Base-by-base conservation (phyloP, 495 filamentous ascomycete genomes). In the Penicillium alfredii region DNA sequence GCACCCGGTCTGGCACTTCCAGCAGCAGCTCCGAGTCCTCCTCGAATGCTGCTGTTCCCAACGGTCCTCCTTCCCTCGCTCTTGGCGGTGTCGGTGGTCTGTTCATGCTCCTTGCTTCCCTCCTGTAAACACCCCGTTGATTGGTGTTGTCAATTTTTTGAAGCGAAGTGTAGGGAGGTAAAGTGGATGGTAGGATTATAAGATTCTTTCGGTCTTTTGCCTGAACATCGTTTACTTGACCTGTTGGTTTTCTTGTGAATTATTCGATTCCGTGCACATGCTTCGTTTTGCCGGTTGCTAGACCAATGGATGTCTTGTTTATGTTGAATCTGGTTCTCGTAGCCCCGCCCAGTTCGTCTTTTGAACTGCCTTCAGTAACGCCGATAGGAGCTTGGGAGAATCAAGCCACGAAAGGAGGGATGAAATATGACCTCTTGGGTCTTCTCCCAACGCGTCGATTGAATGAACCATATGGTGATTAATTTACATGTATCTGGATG, bases 1-100 rank as follows among this genome's bases (percentile, higher is more conserved):
- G 34, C 53, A 56, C 49, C 38, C 44, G 32, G 10, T 41, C 45
- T 8, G 22, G 34, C 30, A 34, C 67, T 45, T 72, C 54, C 41
- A 53, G 44, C 16, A 63, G 72, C 49, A 61, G 42, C 31, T 48
- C 59, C 35, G 30, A 44, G 7, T 64, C 70, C 18, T 12, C 15
- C 19, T 30, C 28, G 17, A 56, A 56, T 17, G 45, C 39, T n/a
- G 50, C 50, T 14, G 35, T 33, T 3, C 31, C 37, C 25, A 53
- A 49, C 35, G 45, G 45, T n/a, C 26, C 18, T 9, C 42, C 49
- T 12, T 37, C 53, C 4, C 6, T 51, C 8, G 46, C 45, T 17
- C n/a, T 51, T 4, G 51, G 47, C 30, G 50, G 53, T 26, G 10
- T 49, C 8, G 43, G 50, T 29, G 50, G 47, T 20, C 23, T 57